phyloP scores from a whole-genome alignment of 345 rosid genomes.

The Ailanthus altissimus region DNA sequence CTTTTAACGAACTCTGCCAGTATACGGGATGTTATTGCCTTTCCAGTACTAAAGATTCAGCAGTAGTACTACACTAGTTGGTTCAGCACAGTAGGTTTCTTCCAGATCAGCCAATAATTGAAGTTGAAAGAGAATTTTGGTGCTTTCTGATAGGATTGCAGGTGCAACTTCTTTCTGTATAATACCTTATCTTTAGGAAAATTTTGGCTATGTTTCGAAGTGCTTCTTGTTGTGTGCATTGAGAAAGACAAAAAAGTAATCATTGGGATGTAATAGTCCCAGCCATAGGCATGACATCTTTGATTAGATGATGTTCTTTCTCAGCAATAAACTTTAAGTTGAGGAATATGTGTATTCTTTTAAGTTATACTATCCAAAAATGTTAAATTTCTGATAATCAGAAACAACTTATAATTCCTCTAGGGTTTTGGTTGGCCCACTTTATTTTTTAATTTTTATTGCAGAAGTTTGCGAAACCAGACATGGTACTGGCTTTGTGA shows the following conservation, averaged over 20 bases:
- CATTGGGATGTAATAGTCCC: background rate
- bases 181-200: background rate
- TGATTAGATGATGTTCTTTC: background rate
- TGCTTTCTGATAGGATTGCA: background rate
- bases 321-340: background rate
- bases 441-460: no score
- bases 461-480: no score
- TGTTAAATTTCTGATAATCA: background rate
- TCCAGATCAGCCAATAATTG: background rate
- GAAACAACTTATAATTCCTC: background rate
- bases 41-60: constrained; percentile 81
- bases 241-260: background rate
- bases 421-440: background rate
- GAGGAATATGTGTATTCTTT: background rate
- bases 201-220: constrained; percentile 4
- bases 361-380: background rate
- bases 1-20: constrained; percentile 81
- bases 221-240: background rate
- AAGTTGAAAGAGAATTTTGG: constrained; percentile 11
- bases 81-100: background rate
- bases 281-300: background rate
- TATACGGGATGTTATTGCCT: constrained; percentile 91
- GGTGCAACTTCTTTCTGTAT: background rate
- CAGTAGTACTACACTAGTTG: constrained; percentile 33
- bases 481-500: no score